Base-by-base conservation (phyloP, 306 rosid species). In the Trifolium subterraneum region DNA sequence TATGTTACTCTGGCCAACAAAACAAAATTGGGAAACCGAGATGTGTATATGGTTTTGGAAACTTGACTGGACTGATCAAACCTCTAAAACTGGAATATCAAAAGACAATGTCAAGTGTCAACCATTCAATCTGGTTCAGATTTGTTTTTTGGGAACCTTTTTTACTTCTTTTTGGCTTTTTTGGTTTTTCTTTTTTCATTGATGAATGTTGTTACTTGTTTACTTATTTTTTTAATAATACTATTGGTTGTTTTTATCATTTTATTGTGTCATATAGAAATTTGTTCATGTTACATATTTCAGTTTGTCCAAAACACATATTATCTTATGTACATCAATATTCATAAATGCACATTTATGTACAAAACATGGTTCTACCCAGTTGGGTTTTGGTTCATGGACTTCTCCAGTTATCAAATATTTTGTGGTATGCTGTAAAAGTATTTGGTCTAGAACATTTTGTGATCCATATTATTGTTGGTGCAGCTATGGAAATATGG, bases 401-500 rank as follows among this genome's bases (percentile, higher is more conserved):
- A 55, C 35, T 38, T 16, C 52, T 58, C 23, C 12, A 5, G 48
- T 56, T 67, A 36, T 25, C 25, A 25, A 64, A 27, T 12, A 16
- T 14, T 14, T 41, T 51, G 2, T 6, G 27, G 60, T 16, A 27
- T 64, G 31, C 31, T 27, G 31, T 27, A 3, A 27, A 10, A n/a
- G 52, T 0, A 7, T 50, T 29, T 62, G 62, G 10, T 73, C 44
- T 64, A 16, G 60, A 69, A 41, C 77, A 44, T 67, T 72, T 31
- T 44, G 23, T 85, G 70, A 64, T 76, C 38, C 62, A 13, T 39
- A 58, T 63, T 79, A 4, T 65, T 59, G 27, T 48, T 66, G 74
- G 65, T 84, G 87, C 97, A 95, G 99, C 80, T 95, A 95, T 56
- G 98, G 99, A 70, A 95, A 90, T 76, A 95, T 95, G 99, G 99